Evolutionary conservation across 805 yeast genomes (phyloP), one percentile per base, ranked within the genome.

Genomic region (Kazachstania viticola): DNA sequence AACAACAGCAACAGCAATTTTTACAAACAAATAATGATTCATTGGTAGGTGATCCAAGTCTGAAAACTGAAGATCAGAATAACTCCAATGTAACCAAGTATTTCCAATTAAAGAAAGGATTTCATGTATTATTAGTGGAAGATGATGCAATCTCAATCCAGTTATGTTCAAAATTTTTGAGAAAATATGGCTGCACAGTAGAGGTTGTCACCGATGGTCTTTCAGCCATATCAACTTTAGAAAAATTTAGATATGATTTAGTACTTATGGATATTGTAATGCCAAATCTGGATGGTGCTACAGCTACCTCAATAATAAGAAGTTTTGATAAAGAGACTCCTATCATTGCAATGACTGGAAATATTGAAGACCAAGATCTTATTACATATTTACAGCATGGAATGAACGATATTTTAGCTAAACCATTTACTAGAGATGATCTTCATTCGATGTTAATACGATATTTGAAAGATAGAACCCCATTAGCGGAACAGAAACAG

Each of bases 141-240:
- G 93, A 79, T 56, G 93, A 79, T 53, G 73, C 70, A 25, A 82
- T 80, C 24, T 80, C 95, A 44, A 79, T 84, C 32, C 82, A 79
- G 40, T 63, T 88, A 8, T 82, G 95, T 45, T 66, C 81, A 8
- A 81, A 82, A 51, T 83, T 91, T 48, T 56, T 91, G 35, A 71
- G 73, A 49, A 81, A 83, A 48, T 84, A 81, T 52, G 96, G 96
- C 0, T 87, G 95, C 54, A 75, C 84, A 11, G 95, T 88, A 4
- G 88, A 91, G 29, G 83, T 85, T 14, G 96, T 83, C 0, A 79
- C 84, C 4, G 96, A 88, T 59, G 99, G 98, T 0, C 59, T 88
- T 9, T 76, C 82, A 22, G 95, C 95, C 3, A 84, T 91, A 27
- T 69, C 75, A 21, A 78, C 75, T 0, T 71, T 80, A 19, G 87